Evolutionary conservation across 139 green algal species (phyloP), one percentile per base, ranked within the genome.

Genomic region (Pleodorina starrii): DNA sequence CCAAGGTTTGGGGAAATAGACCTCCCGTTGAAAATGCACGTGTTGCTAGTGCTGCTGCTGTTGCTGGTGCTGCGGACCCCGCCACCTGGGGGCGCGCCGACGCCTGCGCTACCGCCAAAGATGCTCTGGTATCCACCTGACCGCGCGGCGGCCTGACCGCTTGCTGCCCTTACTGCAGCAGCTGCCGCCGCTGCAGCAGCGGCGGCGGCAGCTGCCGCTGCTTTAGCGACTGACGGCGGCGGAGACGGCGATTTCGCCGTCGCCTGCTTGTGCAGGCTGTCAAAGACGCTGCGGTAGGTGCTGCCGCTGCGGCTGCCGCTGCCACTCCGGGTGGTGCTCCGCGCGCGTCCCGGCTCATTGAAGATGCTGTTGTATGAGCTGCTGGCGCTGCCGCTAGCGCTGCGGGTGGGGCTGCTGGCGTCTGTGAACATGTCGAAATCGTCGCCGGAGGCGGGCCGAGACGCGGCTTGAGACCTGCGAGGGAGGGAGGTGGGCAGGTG

Each of bases 281-380:
- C 43, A 25, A 82, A 82, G n/a, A 82, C 74, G 42, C 74, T 82
- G 29, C 74, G 43, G 27, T 82, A 82, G 43, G 9, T 43, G 46
- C n/a, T 82, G 35, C 44, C n/a, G 72, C 43, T 80, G 32, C 7
- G 19, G 19, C 21, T 11, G 2, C 36, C 16, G 69, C 69, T 75
- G 68, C 68, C 40, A 32, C 35, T 76, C n/a, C n/a, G n/a, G n/a
- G n/a, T n/a, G n/a, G n/a, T n/a, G n/a, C n/a, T n/a, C n/a, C n/a
- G n/a, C 10, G 72, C 29, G 14, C 72, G 42, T 23, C 12, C 12
- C 69, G 69, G 14, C 25, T 36, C 72, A 12, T 11, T 38, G 72
- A 80, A 80, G 75, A 83, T 83, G 75, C 75, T 83, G n/a, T 42
- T 83, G 75, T 83, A 83, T 27, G 29, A 27, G 75, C 17, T 42